Evolutionary conservation across 2,329 filamentous ascomycete species (phyloP).

Genomic region (Purpureocillium takamizusanense): DNA sequence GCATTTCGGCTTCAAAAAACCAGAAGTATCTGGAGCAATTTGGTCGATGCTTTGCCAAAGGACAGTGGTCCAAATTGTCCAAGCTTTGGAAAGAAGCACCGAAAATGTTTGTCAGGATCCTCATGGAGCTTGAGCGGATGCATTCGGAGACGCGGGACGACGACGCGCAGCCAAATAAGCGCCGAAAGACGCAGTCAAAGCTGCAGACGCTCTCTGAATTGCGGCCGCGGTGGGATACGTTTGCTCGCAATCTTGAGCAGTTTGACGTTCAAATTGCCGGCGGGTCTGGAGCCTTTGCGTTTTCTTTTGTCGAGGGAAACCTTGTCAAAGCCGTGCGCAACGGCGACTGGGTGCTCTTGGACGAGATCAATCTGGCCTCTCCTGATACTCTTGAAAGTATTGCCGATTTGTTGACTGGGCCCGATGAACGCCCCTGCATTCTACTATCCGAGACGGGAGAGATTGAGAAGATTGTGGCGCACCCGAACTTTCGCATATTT

Average conservation of each 20-base stretch:
- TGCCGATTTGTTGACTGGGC: conserved; percentile 73
- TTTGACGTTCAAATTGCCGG: conserved; percentile 73
- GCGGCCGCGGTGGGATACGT: conserved; percentile 67
- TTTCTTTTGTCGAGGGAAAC: conserved; percentile 92
- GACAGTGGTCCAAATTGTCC: conserved; percentile 80
- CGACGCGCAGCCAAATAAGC: conserved; percentile 57
- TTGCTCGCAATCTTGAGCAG: conserved; percentile 63
- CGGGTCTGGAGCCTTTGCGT: conserved; percentile 71
- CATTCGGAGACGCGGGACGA: conserved; percentile 23
- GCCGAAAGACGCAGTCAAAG: conserved; percentile 56
- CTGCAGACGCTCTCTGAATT: conserved; percentile 52
- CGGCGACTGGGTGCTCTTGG: conserved; percentile 91
- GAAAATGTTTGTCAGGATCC: conserved; percentile 70
- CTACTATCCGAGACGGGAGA: conserved; percentile 89
- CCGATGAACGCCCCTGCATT: conserved; percentile 66
- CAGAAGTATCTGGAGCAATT: conserved; percentile 77
- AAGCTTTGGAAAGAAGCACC: conserved; percentile 85
- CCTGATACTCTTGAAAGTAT: conserved; percentile 93
- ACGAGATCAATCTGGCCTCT: conserved; percentile 95
- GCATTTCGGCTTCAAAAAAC: conserved; percentile 81
- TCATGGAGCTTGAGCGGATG: conserved; percentile 43
- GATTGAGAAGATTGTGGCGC: conserved; percentile 79
- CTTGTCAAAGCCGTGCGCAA: conserved; percentile 93
- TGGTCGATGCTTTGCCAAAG: conserved; percentile 67
- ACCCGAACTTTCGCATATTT: conserved; percentile 91